Evolutionary conservation across 2,329 filamentous ascomycete genomes (phyloP).

Genomic region (Clonostachys rhizophaga): DNA sequence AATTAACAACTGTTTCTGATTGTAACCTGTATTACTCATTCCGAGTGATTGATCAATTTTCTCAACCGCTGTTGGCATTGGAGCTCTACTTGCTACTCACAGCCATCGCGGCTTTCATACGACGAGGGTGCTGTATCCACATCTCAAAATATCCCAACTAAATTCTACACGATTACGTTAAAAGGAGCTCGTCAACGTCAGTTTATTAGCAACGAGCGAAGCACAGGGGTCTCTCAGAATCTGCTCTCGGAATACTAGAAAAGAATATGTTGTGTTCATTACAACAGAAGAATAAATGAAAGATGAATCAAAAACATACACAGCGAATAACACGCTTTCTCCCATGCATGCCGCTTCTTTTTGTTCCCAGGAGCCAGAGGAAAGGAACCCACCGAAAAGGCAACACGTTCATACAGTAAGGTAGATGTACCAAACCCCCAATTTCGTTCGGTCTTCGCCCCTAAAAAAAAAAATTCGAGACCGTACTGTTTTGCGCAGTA

Average conservation of each 20-base stretch:
- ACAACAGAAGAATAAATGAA: neutral
- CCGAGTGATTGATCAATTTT: too few species aligned
- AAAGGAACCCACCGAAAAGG: neutral
- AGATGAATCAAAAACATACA: neutral
- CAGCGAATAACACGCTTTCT: constrained; percentile 1
- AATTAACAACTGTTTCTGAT: constrained; percentile 4
- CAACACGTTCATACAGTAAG: neutral
- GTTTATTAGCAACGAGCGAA: too few species aligned
- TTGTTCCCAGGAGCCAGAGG: neutral
- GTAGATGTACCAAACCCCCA: neutral
- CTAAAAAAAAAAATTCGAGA: neutral
- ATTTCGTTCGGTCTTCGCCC: neutral
- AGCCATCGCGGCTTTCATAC: too few species aligned
- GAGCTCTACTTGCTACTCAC: too few species aligned
- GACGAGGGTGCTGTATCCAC: too few species aligned
- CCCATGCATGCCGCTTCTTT: neutral
- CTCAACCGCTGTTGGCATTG: too few species aligned
- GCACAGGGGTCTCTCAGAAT: too few species aligned
- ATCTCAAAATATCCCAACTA: too few species aligned
- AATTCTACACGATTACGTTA: too few species aligned
- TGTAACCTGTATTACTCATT: too few species aligned
- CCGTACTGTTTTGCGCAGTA: neutral
- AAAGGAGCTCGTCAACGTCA: too few species aligned
- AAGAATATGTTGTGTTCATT: neutral
- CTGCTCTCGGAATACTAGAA: too few species aligned